Percentiles rank a stretch among this genome's conserved stretches.
Conservation (phyloP, 371 early-diverging fungal species). For the Apophysomyces variabilis region DNA sequence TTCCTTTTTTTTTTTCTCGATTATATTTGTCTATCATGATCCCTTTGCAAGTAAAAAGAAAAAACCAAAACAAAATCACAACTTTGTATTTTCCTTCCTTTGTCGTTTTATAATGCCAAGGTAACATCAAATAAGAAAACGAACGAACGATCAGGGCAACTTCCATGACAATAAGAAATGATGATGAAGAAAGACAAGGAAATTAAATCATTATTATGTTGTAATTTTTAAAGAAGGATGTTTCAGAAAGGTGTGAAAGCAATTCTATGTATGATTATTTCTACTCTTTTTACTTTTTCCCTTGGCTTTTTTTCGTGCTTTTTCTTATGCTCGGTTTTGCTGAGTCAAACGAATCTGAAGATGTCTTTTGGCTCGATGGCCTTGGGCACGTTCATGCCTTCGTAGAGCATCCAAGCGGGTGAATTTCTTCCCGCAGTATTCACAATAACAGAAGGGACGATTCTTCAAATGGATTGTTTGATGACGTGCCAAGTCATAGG, state of each 20-base stretch:
- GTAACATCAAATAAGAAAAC: too few relatives aligned
- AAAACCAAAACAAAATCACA: background rate
- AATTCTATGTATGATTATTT: background rate
- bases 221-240: too few relatives aligned
- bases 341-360: background rate
- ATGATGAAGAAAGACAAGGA: background rate
- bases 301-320: background rate
- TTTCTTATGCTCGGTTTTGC: background rate
- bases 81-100: conserved; percentile 5
- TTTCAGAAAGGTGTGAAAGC: too few relatives aligned
- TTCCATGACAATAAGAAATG: too few relatives aligned
- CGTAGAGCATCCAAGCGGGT: conserved; percentile 45
- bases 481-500: conserved; percentile 39
- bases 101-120: too few relatives aligned
- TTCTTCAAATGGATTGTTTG: conserved; percentile 42
- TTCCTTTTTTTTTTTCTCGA: background rate
- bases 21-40: background rate
- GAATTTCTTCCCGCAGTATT: conserved; percentile 39
- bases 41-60: conserved; percentile 5
- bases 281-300: background rate
- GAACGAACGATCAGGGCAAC: too few relatives aligned
- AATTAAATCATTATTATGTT: background rate
- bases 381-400: conserved; percentile 44
- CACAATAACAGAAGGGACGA: conserved; percentile 37
- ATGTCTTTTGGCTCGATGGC: conserved; percentile 25